These are phyloP conservation scores for Geosmithia putterillii DNA, from an alignment of 2,329 filamentous ascomycete species.

Conservation along the genomic window DNA sequence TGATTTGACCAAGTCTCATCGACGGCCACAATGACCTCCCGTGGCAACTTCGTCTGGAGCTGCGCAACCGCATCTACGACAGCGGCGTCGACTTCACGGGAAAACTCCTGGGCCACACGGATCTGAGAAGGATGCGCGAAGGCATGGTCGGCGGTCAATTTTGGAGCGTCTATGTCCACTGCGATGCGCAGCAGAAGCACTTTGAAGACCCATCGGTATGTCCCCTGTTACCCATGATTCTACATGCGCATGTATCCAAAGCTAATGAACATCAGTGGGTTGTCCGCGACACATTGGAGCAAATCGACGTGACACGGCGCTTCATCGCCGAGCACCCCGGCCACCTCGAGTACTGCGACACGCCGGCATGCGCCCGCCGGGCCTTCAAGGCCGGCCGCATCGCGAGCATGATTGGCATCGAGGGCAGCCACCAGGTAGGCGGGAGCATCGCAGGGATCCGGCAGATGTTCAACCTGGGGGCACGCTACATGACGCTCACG, in stretches of 20 bases:
- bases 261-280: neutral
- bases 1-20: constrained; percentile 8
- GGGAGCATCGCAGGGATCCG: constrained; percentile 19
- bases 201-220: constrained; percentile 12
- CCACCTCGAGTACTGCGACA: constrained; percentile 13
- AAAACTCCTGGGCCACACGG: constrained; percentile 12
- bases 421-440: constrained; percentile 22
- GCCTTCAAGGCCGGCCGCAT: constrained; percentile 19
- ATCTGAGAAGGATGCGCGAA: constrained; percentile 12
- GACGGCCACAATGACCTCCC: constrained; percentile 19
- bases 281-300: constrained; percentile 12
- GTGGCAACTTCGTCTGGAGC: constrained; percentile 14
- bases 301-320: constrained; percentile 19
- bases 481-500: constrained; percentile 22
- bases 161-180: constrained; percentile 15
- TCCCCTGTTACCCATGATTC: neutral
- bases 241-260: neutral
- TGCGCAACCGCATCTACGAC: constrained; percentile 14
- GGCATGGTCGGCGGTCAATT: constrained; percentile 17
- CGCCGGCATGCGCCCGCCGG: constrained; percentile 10
- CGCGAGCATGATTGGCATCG: constrained; percentile 22
- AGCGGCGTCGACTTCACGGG: constrained; percentile 6
- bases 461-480: constrained; percentile 20
- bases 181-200: constrained; percentile 9
- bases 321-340: constrained; percentile 26